phyloP scores from a whole-genome alignment of 1,139 yeast species.

The Blastobotrys proliferans region DNA sequence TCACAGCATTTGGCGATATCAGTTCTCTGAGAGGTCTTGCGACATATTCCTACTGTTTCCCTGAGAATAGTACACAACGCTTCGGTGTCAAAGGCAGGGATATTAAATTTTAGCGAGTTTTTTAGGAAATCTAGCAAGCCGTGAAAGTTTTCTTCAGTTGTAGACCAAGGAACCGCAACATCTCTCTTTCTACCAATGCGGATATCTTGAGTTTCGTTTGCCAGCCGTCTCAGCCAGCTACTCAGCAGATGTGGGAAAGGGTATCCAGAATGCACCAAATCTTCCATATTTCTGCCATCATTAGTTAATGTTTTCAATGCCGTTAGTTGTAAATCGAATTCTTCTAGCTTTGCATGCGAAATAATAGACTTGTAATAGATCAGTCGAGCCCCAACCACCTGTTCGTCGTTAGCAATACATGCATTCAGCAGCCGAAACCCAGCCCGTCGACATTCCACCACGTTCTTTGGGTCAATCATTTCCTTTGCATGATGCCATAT shows the following conservation, averaged over 20 bases:
- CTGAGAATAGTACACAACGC: constrained; percentile 39
- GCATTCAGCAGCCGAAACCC: constrained; percentile 51
- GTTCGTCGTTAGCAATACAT: constrained; percentile 55
- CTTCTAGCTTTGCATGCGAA: constrained; percentile 46
- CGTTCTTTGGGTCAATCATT: constrained; percentile 44
- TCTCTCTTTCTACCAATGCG: constrained; percentile 30
- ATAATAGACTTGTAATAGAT: constrained; percentile 60
- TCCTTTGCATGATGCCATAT: constrained; percentile 70
- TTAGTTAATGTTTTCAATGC: constrained; percentile 54
- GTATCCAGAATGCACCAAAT: constrained; percentile 45
- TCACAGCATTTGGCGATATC: constrained; percentile 45
- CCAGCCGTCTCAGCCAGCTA: constrained; percentile 36
- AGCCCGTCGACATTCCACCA: constrained; percentile 46
- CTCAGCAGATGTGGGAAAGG: constrained; percentile 44
- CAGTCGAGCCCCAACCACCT: constrained; percentile 44
- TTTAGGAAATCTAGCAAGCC: constrained; percentile 40
- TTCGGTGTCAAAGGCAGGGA: constrained; percentile 42
- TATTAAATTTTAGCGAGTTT: constrained; percentile 49
- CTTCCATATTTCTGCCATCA: constrained; percentile 59
- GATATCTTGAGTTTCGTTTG: constrained; percentile 31
- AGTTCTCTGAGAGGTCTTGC: constrained; percentile 40
- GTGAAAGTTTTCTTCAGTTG: constrained; percentile 33
- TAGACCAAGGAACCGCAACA: constrained; percentile 28
- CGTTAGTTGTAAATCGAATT: constrained; percentile 51
- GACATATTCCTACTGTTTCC: constrained; percentile 41